phyloP scores from a whole-genome alignment of 225 moss, liverwort and hornwort genomes.

The Thuidium tamariscinum region DNA sequence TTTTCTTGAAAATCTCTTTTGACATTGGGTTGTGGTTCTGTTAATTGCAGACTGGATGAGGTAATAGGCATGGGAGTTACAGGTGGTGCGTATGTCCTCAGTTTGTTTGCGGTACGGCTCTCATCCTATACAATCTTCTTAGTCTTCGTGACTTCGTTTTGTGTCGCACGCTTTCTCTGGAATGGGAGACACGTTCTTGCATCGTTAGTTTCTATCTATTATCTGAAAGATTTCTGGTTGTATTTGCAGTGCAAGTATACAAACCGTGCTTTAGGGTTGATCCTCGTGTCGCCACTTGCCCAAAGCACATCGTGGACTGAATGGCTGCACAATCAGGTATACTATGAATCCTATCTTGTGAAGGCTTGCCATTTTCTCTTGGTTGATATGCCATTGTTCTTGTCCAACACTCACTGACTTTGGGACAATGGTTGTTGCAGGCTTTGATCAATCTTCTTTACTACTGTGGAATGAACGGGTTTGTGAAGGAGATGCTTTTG shows the following conservation, averaged over 20 bases:
- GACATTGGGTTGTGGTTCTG: background rate
- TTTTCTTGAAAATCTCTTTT: background rate
- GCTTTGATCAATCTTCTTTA: slow-evolving; percentile 73
- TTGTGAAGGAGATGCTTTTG: slow-evolving; percentile 78
- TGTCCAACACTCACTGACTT: background rate
- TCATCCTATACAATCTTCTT: background rate
- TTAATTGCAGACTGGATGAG: slow-evolving; percentile 46
- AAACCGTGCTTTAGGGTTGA: slow-evolving; percentile 75
- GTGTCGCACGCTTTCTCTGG: background rate
- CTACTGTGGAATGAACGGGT: slow-evolving; percentile 77
- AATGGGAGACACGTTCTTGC: background rate
- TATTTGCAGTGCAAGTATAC: slow-evolving; percentile 67
- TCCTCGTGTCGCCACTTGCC: slow-evolving; percentile 78
- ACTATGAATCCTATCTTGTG: background rate
- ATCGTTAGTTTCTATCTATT: background rate
- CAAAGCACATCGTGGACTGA: slow-evolving; percentile 88
- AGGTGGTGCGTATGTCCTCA: slow-evolving; percentile 80
- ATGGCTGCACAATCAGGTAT: slow-evolving; percentile 90
- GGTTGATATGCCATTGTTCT: background rate
- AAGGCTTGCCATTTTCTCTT: background rate
- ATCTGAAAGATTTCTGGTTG: background rate
- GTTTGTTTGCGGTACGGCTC: slow-evolving; percentile 59
- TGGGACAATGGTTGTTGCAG: background rate
- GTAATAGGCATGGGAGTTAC: slow-evolving; percentile 87
- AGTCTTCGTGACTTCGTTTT: background rate